These are phyloP conservation scores for Recurvomyces mirabilis DNA, from an alignment of 495 filamentous ascomycete species.

Conservation along the genomic window DNA sequence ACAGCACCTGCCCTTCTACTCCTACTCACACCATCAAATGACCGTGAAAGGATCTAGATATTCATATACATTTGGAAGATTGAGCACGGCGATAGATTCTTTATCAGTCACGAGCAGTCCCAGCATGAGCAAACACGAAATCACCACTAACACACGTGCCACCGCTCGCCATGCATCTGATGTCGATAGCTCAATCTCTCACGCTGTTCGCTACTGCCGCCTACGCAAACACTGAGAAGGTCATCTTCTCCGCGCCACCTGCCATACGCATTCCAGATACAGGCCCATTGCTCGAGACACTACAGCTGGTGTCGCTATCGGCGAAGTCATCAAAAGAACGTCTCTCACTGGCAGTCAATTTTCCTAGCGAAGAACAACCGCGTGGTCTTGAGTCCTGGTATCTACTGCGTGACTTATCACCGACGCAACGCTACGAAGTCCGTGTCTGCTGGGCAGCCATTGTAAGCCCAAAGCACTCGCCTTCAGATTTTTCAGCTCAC, in stretches of 20 bases:
- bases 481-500: constrained; percentile 7
- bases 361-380: constrained; percentile 44
- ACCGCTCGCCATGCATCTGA: too few relatives aligned
- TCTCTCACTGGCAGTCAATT: constrained; percentile 51
- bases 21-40: too few relatives aligned
- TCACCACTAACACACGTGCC: too few relatives aligned
- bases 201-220: constrained; percentile 29
- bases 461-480: constrained; percentile 36
- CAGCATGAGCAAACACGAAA: too few relatives aligned
- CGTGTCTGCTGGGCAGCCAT: constrained; percentile 90
- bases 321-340: constrained; percentile 45
- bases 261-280: constrained; percentile 40
- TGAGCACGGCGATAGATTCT: too few relatives aligned
- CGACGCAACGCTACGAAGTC: constrained; percentile 76
- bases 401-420: constrained; percentile 61
- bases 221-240: constrained; percentile 76
- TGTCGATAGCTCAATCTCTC: constrained; percentile 23
- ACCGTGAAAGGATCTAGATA: too few relatives aligned
- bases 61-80: too few relatives aligned
- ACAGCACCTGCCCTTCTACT: too few relatives aligned
- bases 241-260: constrained; percentile 69
- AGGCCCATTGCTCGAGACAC: constrained; percentile 49
- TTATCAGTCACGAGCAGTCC: too few relatives aligned
- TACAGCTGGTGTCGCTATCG: constrained; percentile 53
- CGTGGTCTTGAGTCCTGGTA: constrained; percentile 66